Evolutionary conservation across 1,284 basidiomycete species (phyloP), one percentile per base, ranked within the genome.

Genomic region (Ustilago crameri): DNA sequence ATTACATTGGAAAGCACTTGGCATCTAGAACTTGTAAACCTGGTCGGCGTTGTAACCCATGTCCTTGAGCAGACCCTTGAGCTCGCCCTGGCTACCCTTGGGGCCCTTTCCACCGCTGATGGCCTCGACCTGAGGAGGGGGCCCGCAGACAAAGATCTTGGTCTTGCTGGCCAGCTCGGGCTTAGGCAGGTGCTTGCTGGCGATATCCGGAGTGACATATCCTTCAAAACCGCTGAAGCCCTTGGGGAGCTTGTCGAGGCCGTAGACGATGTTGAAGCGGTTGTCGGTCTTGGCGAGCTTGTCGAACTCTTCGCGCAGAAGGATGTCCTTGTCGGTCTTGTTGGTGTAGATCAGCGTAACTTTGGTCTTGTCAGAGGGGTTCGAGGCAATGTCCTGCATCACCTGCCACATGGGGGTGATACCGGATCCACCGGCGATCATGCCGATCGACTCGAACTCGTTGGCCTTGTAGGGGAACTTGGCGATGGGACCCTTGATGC

Each of bases 341-440:
- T 98, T 98, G 43, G 91, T 90, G 85, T 92, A 98, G 78, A 98
- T 85, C 57, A 98, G 87, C 49, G 91, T 96, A 85, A 93, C 95
- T 83, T 95, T 93, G 72, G 96, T 98, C 86, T 91, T 94, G 89
- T 98, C 97, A 75, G 91, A 89, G 2, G 86, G 82, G 81, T 86
- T 80, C 44, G 67, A 53, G 40, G 80, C 78, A 49, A 84, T 84
- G 32, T 78, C 65, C 67, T 85, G 82, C 30, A 84, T 82, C 40
- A 82, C 53, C 64, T 84, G 83, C 78, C 78, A 84, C 78, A 84
- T 81, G 46, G 83, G 83, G 1, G 84, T 85, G 70, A 85, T 92
- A 79, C 93, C 93, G 68, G 88, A 90, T 45, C 93, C 93, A 63
- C 95, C 95, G 42, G 92, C 93, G 77, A 98, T 91, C 81, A 95